phyloP scores from a whole-genome alignment of 2,329 filamentous ascomycete species.

The Paecilomyces fulvus region DNA sequence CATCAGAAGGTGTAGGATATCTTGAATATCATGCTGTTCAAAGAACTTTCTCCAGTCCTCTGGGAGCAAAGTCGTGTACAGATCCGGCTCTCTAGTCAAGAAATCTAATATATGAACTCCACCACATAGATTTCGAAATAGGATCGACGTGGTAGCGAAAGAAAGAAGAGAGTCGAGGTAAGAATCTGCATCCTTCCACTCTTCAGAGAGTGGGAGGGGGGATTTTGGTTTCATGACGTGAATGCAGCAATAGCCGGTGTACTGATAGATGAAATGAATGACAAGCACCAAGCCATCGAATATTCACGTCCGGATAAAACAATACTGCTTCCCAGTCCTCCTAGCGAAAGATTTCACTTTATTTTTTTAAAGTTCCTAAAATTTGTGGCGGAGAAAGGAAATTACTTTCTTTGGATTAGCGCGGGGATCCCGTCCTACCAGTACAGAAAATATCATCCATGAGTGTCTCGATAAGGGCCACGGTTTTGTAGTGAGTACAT shows the following conservation, averaged over 20 bases:
- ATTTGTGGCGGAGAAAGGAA: not conserved
- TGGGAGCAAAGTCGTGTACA: constrained; percentile 71
- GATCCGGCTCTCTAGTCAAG: constrained; percentile 73
- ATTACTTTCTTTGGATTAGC: not conserved
- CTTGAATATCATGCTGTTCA: constrained; percentile 59
- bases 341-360: not conserved
- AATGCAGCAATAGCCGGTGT: not conserved
- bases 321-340: not conserved
- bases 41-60: constrained; percentile 77
- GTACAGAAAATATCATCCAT: too few species aligned
- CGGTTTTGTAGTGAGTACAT: too few species aligned
- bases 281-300: not conserved
- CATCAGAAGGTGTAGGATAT: constrained; percentile 72
- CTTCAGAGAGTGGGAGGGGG: constrained; percentile 59
- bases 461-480: too few species aligned
- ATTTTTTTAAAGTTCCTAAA: not conserved
- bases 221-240: constrained; percentile 38
- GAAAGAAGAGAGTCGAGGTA: constrained; percentile 72
- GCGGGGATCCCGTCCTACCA: not conserved
- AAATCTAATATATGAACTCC: constrained; percentile 98
- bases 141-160: constrained; percentile 64
- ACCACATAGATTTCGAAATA: constrained; percentile 84
- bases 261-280: not conserved
- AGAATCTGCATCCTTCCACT: constrained; percentile 62
- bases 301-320: not conserved